phyloP scores from a whole-genome alignment of 345 rosid species.

The Schrenkiella parvula region DNA sequence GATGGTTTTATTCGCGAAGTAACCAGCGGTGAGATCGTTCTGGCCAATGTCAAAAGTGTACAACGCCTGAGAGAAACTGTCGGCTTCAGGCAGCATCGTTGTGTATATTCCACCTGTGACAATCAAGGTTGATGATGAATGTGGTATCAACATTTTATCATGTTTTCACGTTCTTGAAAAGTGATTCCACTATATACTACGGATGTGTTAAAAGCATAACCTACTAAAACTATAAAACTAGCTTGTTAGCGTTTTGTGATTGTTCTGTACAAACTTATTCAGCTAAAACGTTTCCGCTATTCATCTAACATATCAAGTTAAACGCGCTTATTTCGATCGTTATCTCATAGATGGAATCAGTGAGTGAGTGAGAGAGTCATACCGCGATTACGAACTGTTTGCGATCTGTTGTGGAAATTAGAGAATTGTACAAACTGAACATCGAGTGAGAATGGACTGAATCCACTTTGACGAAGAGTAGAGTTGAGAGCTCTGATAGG shows the following conservation, averaged over 20 bases:
- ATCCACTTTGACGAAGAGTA: slow-evolving; percentile 62
- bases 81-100: slow-evolving; percentile 41
- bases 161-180: neutral
- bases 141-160: neutral
- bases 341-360: neutral
- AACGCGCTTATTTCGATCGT: neutral
- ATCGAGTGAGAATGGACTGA: slow-evolving; percentile 77
- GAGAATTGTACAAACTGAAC: slow-evolving; percentile 57
- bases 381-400: slow-evolving; percentile 49
- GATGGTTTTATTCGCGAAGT: slow-evolving; percentile 45
- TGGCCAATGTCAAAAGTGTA: slow-evolving; percentile 75
- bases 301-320: neutral
- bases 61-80: slow-evolving; percentile 42
- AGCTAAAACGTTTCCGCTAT: neutral
- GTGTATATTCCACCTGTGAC: slow-evolving; percentile 39
- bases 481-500: slow-evolving; percentile 73
- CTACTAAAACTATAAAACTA: no score
- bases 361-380: neutral
- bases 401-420: slow-evolving; percentile 57
- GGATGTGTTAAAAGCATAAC: no score
- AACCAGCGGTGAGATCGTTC: slow-evolving; percentile 61
- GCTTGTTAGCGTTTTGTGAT: no score
- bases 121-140: neutral
- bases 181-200: no score
- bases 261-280: neutral